Evolutionary conservation across 129 eudicot genomes (phyloP).

Genomic region (Arctium lappa): DNA sequence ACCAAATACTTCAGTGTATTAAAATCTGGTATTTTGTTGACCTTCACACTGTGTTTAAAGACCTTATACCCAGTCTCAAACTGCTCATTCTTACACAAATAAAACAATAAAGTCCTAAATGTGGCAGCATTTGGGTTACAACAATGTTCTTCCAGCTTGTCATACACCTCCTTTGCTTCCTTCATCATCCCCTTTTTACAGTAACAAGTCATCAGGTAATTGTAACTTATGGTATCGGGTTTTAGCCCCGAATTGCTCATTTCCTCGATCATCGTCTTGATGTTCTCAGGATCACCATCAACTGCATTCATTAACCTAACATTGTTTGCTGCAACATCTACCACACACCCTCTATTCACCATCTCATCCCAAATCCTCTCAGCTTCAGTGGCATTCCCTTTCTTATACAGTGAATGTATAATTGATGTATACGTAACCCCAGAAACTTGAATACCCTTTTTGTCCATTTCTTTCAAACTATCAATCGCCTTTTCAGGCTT

Average conservation of each 20-base stretch:
- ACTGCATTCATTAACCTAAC: constrained; percentile 55
- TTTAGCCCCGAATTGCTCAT: constrained; percentile 50
- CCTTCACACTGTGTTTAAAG: constrained; percentile 77
- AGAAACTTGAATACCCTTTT: constrained; percentile 45
- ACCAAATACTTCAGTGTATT: constrained; percentile 65
- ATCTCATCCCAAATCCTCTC: constrained; percentile 71
- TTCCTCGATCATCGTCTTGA: constrained; percentile 67
- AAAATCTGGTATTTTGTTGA: constrained; percentile 72
- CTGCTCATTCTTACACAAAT: constrained; percentile 64
- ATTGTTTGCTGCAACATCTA: constrained; percentile 69
- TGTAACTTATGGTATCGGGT: constrained; percentile 72
- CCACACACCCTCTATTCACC: constrained; percentile 52
- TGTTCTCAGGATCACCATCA: constrained; percentile 49
- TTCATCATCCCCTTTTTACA: constrained; percentile 74
- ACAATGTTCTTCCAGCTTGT: constrained; percentile 46
- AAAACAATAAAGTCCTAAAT: constrained; percentile 62
- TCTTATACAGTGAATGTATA: constrained; percentile 58
- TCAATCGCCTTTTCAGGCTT: constrained; percentile 52
- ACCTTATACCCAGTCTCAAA: constrained; percentile 71
- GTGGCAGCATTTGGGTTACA: constrained; percentile 78
- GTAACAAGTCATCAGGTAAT: constrained; percentile 73
- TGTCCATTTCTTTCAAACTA: constrained; percentile 63
- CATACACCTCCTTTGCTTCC: constrained; percentile 67
- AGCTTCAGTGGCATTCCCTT: constrained; percentile 57
- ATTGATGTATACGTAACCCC: constrained; percentile 58